Evolutionary conservation across 2,329 filamentous ascomycete species (phyloP), one percentile per base, ranked within the genome.

Genomic region (Sclerotinia nivalis): DNA sequence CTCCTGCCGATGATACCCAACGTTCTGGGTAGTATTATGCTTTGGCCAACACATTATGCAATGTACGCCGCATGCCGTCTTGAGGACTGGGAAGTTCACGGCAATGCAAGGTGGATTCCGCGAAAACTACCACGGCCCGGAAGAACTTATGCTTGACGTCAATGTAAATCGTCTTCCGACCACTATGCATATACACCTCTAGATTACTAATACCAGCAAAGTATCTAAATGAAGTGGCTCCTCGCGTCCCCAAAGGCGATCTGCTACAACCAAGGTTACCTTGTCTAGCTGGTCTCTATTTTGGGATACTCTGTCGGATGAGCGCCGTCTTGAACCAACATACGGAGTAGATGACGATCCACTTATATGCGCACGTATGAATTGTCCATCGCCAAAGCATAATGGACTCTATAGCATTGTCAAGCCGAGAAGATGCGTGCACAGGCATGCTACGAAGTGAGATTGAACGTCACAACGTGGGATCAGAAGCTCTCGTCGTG

Each of bases 1-100:
- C n/a, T 50, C 52, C 31, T 64, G n/a, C 31, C 34, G 52, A 40
- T 52, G 47, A 64, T 52, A 64, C 15, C 5, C 61, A 64, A 52
- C n/a, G n/a, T 64, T 15, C 31, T 22, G 61, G 25, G 5, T 64
- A 13, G 15, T 20, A 20, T 40, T 37, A 28, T 34, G 15, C 47
- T 64, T 64, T 40, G 31, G 31, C 22, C 15, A 40, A 28, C 31
- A 43, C n/a, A 25, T 34, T 40, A 4, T 20, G 34, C 22, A n/a
- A 37, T 50, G 13, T 22, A n/a, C 2, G 31, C 31, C 22, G 31
- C 12, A 13, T 9, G 4, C 37, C n/a, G 56, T 37, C 31, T 40
- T 25, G 22, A 50, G 22, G 47, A 64, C 54, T 25, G 47, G 9
- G 18, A 52, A 18, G 22, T 50, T 50, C 22, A 62, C 45, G 31